phyloP scores from a whole-genome alignment of 176 grass and related monocot genomes.

The Oryza rufipogon region DNA sequence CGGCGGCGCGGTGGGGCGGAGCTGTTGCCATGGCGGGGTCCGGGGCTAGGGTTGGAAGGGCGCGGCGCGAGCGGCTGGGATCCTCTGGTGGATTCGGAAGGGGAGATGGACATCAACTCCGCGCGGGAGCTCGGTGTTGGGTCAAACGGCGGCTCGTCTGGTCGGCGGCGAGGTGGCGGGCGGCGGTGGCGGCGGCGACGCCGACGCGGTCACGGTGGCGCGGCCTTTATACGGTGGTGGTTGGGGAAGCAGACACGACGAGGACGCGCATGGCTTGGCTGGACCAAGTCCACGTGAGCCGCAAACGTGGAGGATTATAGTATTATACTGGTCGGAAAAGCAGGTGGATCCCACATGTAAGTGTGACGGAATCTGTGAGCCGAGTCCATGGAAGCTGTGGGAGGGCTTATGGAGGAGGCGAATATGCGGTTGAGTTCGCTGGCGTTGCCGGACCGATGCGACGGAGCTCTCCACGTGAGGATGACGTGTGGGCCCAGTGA shows the following conservation, averaged over 20 bases:
- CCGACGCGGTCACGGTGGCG: background rate
- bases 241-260: background rate
- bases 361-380: background rate
- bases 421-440: background rate
- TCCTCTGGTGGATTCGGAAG: conserved; percentile 67
- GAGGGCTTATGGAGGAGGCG: background rate
- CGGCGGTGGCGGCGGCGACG: background rate
- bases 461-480: background rate
- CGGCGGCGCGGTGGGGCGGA: background rate
- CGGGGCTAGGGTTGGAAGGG: conserved; percentile 45
- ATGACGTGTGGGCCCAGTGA: background rate
- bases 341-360: rapidly evolving
- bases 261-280: too few species aligned
- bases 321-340: too few species aligned
- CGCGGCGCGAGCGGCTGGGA: conserved; percentile 40
- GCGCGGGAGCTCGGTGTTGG: conserved; percentile 46
- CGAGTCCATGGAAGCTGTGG: background rate
- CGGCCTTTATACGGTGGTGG: conserved; percentile 22
- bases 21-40: conserved; percentile 61
- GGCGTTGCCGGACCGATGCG: too few species aligned
- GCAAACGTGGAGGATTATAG: background rate
- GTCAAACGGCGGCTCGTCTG: conserved; percentile 11
- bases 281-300: background rate
- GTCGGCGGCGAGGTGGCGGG: conserved; percentile 30
- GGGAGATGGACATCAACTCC: conserved; percentile 84